Evolutionary conservation across 768 basidiomycete genomes (phyloP).

Genomic region (Mrakia gelida): DNA sequence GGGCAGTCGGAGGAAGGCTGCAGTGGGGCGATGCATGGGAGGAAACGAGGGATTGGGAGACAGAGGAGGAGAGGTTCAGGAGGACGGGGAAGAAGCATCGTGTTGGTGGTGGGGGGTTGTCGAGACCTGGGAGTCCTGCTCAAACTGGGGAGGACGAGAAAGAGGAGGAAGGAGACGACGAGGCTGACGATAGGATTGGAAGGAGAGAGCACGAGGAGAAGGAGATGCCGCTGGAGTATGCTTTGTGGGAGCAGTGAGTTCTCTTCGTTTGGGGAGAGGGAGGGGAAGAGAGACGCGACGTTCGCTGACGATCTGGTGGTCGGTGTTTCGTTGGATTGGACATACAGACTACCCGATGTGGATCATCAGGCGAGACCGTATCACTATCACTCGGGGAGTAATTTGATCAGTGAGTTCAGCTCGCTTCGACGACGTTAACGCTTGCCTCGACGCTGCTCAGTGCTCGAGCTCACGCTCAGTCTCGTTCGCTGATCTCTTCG

Average conservation of each 20-base stretch:
- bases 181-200: background rate
- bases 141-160: background rate
- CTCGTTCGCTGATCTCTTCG: too few relatives aligned
- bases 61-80: background rate
- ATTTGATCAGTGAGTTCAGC: background rate
- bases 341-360: background rate
- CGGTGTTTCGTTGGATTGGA: background rate
- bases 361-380: background rate
- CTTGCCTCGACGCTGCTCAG: background rate
- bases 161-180: background rate
- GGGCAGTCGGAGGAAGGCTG: background rate
- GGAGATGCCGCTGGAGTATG: background rate
- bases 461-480: too few relatives aligned
- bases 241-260: conserved; percentile 8
- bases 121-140: background rate
- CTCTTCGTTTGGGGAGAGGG: background rate
- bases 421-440: background rate
- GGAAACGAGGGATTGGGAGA: background rate
- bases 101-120: background rate
- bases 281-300: background rate
- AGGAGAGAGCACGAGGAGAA: background rate
- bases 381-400: background rate
- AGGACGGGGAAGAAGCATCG: background rate
- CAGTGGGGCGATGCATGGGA: conserved; percentile 5
- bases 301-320: too few relatives aligned